These are phyloP conservation scores for Podospora pseudocomata DNA, from an alignment of 495 filamentous ascomycete species.

Conservation along the genomic window DNA sequence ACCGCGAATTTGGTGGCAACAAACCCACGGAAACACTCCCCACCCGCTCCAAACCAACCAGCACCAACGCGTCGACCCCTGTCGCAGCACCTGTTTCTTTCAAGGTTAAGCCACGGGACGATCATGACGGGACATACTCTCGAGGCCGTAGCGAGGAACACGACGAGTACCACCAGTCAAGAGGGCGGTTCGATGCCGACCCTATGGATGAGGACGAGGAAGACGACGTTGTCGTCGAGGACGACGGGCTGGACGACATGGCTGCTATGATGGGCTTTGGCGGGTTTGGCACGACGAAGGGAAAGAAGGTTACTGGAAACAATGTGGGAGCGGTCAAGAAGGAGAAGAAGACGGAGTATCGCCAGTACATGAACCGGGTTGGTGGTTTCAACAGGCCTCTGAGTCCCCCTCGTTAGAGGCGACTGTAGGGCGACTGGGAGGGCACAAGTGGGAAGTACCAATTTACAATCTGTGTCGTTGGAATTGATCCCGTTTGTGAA, in stretches of 20 bases:
- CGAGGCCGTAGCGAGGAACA: slow-evolving; percentile 20
- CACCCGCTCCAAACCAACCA: slow-evolving; percentile 33
- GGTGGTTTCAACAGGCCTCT: slow-evolving; percentile 95
- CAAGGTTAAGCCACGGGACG: slow-evolving; percentile 41
- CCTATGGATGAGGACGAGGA: slow-evolving; percentile 47
- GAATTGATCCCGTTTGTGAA: slow-evolving; percentile 19
- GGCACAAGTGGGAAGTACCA: background rate
- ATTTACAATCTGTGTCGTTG: slow-evolving; percentile 8
- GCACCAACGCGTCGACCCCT: slow-evolving; percentile 37
- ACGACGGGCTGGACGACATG: slow-evolving; percentile 73
- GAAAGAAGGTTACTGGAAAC: slow-evolving; percentile 87
- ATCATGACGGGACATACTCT: slow-evolving; percentile 13
- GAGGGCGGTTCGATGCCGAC: slow-evolving; percentile 33
- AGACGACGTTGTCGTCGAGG: slow-evolving; percentile 50
- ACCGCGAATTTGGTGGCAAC: slow-evolving; percentile 1
- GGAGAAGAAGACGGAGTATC: slow-evolving; percentile 92
- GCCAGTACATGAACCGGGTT: slow-evolving; percentile 98
- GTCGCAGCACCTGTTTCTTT: slow-evolving; percentile 32
- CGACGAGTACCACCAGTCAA: slow-evolving; percentile 20
- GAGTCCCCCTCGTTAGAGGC: slow-evolving; percentile 44
- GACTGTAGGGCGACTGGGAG: background rate
- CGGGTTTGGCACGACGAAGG: slow-evolving; percentile 80
- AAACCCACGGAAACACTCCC: slow-evolving; percentile 18
- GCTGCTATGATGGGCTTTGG: slow-evolving; percentile 82
- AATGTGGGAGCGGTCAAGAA: slow-evolving; percentile 79